Conservation (phyloP, 2,329 filamentous ascomycete genomes). For the Cercospora janseana region DNA sequence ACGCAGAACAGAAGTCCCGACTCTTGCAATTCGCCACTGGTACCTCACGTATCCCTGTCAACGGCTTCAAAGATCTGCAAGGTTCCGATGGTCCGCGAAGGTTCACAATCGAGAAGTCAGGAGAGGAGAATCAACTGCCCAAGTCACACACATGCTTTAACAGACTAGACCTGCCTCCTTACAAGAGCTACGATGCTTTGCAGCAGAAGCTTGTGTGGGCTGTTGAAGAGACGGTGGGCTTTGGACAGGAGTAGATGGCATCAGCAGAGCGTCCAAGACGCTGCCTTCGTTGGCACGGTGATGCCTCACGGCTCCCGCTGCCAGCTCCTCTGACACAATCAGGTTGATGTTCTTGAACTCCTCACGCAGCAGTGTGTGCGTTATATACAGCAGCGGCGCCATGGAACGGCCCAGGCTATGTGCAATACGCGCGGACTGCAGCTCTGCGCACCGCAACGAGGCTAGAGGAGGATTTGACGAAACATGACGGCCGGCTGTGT, state of each 20-base stretch:
- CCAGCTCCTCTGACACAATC: too few relatives aligned
- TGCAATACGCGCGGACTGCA: too few relatives aligned
- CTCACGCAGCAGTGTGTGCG: too few relatives aligned
- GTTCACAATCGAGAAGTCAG: constrained; percentile 98
- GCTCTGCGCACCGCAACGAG: too few relatives aligned
- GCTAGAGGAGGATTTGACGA: too few relatives aligned
- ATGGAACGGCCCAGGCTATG: too few relatives aligned
- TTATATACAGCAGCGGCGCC: too few relatives aligned
- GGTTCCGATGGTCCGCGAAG: constrained; percentile 91
- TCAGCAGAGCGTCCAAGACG: neutral
- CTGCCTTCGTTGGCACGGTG: too few relatives aligned
- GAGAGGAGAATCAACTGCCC: constrained; percentile 83
- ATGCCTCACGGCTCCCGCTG: too few relatives aligned
- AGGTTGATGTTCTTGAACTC: too few relatives aligned
- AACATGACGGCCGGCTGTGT: too few relatives aligned
- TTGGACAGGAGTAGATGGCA: constrained; percentile 85
- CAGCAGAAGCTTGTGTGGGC: constrained; percentile 92
- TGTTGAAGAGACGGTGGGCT: constrained; percentile 97
- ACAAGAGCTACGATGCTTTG: constrained; percentile 82
- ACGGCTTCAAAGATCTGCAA: constrained; percentile 98
- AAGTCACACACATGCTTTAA: constrained; percentile 99
- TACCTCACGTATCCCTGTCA: constrained; percentile 96
- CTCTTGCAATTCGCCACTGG: constrained; percentile 95
- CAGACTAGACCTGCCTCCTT: constrained; percentile 88
- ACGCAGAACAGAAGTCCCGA: constrained; percentile 96